Evolutionary conservation across 352 stramenopile genomes (phyloP).

Genomic region (Phytophthora ohioensis): DNA sequence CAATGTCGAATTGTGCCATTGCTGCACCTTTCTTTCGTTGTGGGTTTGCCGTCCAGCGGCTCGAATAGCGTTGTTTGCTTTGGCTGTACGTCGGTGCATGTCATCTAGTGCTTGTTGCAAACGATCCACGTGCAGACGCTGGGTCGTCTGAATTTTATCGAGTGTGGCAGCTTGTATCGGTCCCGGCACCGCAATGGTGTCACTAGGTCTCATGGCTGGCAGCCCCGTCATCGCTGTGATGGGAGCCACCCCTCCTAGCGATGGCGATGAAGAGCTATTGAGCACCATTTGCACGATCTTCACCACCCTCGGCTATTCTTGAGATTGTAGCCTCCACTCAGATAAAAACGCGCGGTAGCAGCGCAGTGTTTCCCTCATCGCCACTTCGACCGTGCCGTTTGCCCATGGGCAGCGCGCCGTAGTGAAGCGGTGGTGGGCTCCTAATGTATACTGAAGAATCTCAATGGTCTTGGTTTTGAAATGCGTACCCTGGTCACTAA

Average conservation of each 20-base stretch:
- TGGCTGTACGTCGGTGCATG: neutral
- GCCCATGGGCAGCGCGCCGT: constrained; percentile 12
- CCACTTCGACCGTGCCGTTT: constrained; percentile 40
- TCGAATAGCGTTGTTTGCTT: neutral
- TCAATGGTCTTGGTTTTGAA: constrained; percentile 48
- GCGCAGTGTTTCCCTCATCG: constrained; percentile 32
- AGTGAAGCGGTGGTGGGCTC: constrained; percentile 38
- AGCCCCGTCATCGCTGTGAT: neutral
- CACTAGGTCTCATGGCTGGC: neutral
- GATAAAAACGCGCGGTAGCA: constrained; percentile 26
- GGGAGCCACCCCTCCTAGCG: constrained; percentile 32
- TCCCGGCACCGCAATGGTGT: neutral
- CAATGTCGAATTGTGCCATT: neutral
- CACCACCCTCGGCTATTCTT: constrained; percentile 26
- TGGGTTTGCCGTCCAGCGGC: neutral
- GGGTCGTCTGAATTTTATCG: neutral
- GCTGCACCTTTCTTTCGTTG: neutral
- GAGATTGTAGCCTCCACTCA: constrained; percentile 8
- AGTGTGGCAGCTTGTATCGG: neutral
- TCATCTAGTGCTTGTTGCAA: neutral
- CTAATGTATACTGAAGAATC: constrained; percentile 8
- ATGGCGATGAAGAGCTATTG: constrained; percentile 26
- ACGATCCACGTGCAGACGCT: neutral
- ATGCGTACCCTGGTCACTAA: constrained; percentile 39
- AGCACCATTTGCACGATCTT: constrained; percentile 37